Evolutionary conservation across 31 red algal species (phyloP), one percentile per base, ranked within the genome.

Genomic region (Pterothamnion heteromorphum): DNA sequence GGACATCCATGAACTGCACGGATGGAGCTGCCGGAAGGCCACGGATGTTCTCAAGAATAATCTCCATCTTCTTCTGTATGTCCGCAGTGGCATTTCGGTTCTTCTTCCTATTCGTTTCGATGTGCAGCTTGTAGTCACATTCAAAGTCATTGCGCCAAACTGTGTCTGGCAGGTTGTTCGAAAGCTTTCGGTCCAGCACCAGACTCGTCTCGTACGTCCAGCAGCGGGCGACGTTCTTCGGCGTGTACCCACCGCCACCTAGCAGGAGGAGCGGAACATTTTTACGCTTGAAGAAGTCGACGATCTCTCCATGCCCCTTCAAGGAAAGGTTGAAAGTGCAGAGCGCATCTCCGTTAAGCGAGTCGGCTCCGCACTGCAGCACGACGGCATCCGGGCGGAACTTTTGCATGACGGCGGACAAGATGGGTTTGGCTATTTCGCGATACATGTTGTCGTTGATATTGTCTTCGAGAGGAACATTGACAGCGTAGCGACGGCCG

Each of bases 61-160:
- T 64, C 26, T 76, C 96, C 91, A 99, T 85, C 38, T n/a, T n/a
- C n/a, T n/a, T n/a, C n/a, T n/a, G n/a, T n/a, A n/a, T n/a, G n/a
- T n/a, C n/a, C n/a, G n/a, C n/a, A n/a, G n/a, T n/a, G n/a, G n/a
- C n/a, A n/a, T n/a, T n/a, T n/a, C n/a, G n/a, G n/a, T n/a, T n/a
- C n/a, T n/a, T n/a, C n/a, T n/a, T n/a, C n/a, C n/a, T n/a, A n/a
- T n/a, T n/a, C n/a, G n/a, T n/a, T n/a, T n/a, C n/a, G n/a, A n/a
- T n/a, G n/a, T 99, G 98, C 1, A 99, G 93, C 31, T 94, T 94
- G 93, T 96, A 94, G 74, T 98, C 96, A 21, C 96, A 96, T 36
- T 94, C 98, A 92, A 96, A 99, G 30, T 98, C 97, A 31, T 99
- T 93, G 94, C 95, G 98, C 84, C 97, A 99, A 74, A 98, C 98